These are phyloP conservation scores for Solanum arcanum DNA, from an alignment of 257 asterid species.

Conservation along the genomic window DNA sequence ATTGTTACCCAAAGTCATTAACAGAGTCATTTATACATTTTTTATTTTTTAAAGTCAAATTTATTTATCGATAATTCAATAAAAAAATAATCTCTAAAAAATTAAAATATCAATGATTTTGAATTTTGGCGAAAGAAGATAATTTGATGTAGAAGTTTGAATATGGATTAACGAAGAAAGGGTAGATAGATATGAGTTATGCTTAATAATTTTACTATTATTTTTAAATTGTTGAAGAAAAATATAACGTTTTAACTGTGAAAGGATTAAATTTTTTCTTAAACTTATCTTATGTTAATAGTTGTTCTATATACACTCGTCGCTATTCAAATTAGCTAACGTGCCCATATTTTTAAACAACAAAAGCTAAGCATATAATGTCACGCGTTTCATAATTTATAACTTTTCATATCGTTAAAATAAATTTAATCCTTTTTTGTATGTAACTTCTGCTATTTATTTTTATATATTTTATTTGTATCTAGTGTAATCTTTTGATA, in stretches of 20 bases:
- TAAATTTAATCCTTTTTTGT: neutral
- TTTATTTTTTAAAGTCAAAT: too few relatives aligned
- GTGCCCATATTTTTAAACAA: neutral
- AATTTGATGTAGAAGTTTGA: neutral
- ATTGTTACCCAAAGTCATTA: too few relatives aligned
- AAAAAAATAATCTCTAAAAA: too few relatives aligned
- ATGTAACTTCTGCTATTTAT: neutral
- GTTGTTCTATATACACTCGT: neutral
- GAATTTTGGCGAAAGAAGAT: neutral
- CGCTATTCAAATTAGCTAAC: too few relatives aligned
- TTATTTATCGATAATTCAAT: too few relatives aligned
- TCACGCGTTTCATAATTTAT: neutral
- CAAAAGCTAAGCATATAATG: neutral
- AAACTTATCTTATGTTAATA: too few relatives aligned
- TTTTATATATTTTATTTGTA: too few relatives aligned
- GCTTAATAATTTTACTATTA: neutral
- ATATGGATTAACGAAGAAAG: neutral
- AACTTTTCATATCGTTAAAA: too few relatives aligned
- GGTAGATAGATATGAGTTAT: neutral
- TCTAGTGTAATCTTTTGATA: neutral
- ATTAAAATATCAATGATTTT: too few relatives aligned
- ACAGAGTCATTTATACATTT: neutral
- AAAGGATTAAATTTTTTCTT: accelerated
- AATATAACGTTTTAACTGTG: too few relatives aligned
- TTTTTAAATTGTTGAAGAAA: neutral